Base-by-base conservation (phyloP, 345 rosid species). In the Populus davidiana region DNA sequence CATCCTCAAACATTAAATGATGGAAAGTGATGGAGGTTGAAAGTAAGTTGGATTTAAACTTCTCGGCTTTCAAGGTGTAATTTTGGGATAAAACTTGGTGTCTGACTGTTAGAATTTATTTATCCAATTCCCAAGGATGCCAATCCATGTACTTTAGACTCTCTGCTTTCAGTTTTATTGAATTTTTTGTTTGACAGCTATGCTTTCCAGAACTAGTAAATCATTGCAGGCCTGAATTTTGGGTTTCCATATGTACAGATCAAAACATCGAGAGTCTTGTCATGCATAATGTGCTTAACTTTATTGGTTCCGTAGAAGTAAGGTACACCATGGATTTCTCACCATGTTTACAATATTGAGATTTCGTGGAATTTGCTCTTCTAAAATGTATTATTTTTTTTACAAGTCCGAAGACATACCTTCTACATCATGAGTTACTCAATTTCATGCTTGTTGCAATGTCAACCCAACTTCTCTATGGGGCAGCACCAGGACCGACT, bases 391-490 rank as follows among this genome's bases (percentile, higher is more conserved):
- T 81, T 84, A 54, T 81, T 88, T 82, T 79, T 84, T 73, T 83
- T 49, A 82, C 91, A 78, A 96, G 99, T 80, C 86, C 91, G 76
- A 87, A 84, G 54, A 87, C 95, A 61, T 89, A 90, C 79, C 81
- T 84, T 75, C 87, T 92, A 78, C 99, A 96, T 86, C 98, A 89
- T 83, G 97, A 96, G 91, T 83, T 94, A 89, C 91, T 96, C 64
- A 89, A 88, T 82, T 96, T 96, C 91, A 81, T 89, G 89, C 89
- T 91, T 66, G 85, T 91, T 73, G 89, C 93, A 2, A 92, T 96
- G 97, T 89, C 99, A 71, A 89, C 99, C 75, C 97, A 96, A 83
- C 98, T 96, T 84, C 93, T 84, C 43, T 90, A 85, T 43, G 93
- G 90, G 39, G 91, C 95, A 75, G 79, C 93, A 59, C 97, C 93